Base-by-base conservation (phyloP, 1,139 yeast species). In the Wickerhamiella infanticola region DNA sequence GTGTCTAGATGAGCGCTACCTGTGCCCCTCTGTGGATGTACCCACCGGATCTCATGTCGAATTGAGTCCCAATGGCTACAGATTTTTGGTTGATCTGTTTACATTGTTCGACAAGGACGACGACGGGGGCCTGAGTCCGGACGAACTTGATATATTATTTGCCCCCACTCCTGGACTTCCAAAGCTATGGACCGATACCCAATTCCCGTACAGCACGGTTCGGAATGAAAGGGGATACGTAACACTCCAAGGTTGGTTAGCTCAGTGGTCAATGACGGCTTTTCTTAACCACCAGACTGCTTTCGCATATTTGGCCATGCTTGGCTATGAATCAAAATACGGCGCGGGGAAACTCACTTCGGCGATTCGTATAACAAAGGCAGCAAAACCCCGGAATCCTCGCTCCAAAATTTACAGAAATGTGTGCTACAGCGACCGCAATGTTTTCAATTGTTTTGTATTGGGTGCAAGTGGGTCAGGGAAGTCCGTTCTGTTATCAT, bases 201-300 rank as follows among this genome's bases (percentile, higher is more conserved):
- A 79, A 54, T 90, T 90, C 57, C 98, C 98, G 0, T 68, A 74
- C 25, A 77, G 94, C 1, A 82, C 94, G 5, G 95, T 88, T 2
- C 75, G 94, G 48, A 88, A 86, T 59, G 95, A 85, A 52, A 79
- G 77, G 51, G 96, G 95, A 0, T 75, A 79, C 58, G 90, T 90
- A 3, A 84, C 97, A 0, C 64, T 90, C 33, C 97, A 90, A 64
- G 98, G 98, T 1, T 90, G 98, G 98, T 65, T 90, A 40, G 97
- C 98, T 0, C 97, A 90, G 57, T 90, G 98, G 98, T 81, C 90
- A 54, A 80, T 90, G 79, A 85, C 96, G 0, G 88, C 97, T 0
- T 85, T 79, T 56, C 66, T 90, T 37, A 94, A 86, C 56, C 79
- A 82, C 59, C 77, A 73, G 56, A 80, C 86, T 1, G 86, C 97